Conservation (phyloP, 1,284 basidiomycete species). For the Ceratorhiza oryzae-sativae region DNA sequence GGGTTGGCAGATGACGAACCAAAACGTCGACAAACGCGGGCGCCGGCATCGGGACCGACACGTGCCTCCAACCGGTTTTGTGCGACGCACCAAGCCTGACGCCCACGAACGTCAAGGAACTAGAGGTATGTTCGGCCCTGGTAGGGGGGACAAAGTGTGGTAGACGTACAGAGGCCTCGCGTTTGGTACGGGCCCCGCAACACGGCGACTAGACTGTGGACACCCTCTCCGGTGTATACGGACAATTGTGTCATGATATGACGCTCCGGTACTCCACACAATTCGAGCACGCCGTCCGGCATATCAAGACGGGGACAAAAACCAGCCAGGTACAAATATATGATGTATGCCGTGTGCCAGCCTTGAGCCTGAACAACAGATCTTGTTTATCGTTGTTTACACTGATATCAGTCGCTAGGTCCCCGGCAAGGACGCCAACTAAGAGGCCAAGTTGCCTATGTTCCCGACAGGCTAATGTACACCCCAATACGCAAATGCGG, state of each 20-base stretch:
- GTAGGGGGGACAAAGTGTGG: not conserved
- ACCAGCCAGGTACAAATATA: not conserved
- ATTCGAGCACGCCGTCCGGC: not conserved
- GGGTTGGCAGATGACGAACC: not conserved
- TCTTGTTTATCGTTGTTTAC: constrained; percentile 16
- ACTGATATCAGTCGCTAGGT: not conserved
- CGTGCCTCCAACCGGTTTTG: not conserved
- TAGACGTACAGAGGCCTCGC: not conserved
- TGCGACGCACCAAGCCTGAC: not conserved
- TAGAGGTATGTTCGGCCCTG: not conserved
- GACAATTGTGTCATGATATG: not conserved
- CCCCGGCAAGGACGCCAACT: constrained; percentile 3
- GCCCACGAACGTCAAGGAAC: not conserved
- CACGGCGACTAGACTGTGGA: constrained; percentile 1
- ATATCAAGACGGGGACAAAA: not conserved
- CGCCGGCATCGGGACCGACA: not conserved
- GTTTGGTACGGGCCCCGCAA: not conserved
- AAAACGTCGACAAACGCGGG: not conserved
- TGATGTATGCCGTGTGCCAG: constrained; percentile 10
- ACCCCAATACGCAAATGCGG: not conserved
- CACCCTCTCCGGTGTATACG: not conserved
- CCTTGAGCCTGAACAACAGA: not conserved
- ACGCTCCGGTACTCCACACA: constrained; percentile 7
- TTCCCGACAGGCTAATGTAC: not conserved
- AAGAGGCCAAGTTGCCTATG: constrained; percentile 1